Percentiles rank a stretch among this genome's conserved stretches.
Conservation (phyloP, 371 early-diverging fungal species). For the Cokeromyces recurvatus region DNA sequence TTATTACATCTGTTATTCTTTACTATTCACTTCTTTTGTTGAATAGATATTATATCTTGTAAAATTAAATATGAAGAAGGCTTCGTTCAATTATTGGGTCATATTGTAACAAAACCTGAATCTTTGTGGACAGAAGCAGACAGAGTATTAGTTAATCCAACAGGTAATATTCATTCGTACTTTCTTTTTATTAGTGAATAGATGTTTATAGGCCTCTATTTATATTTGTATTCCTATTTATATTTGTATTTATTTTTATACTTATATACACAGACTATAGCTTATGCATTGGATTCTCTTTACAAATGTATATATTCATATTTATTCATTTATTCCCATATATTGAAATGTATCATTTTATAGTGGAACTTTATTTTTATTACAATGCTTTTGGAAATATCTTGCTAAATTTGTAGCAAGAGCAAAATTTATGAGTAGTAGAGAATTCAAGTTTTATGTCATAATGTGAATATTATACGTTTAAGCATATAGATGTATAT, state of each 20-base stretch:
- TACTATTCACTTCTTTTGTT: not conserved
- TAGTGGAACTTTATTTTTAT: slow-evolving; percentile 32
- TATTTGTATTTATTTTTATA: too few relatives aligned
- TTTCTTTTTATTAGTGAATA: too few relatives aligned
- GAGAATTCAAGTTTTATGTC: slow-evolving; percentile 45
- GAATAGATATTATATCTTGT: slow-evolving; percentile 33
- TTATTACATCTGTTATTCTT: not conserved
- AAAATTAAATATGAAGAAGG: slow-evolving; percentile 50
- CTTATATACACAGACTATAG: too few relatives aligned
- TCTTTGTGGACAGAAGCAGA: slow-evolving; percentile 41
- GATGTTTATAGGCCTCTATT: not conserved
- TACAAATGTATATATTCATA: slow-evolving; percentile 35
- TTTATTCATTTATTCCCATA: not conserved
- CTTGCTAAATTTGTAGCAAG: slow-evolving; percentile 45
- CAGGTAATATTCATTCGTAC: slow-evolving; percentile 25
- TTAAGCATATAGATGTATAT: too few relatives aligned
- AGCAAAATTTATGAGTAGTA: slow-evolving; percentile 43
- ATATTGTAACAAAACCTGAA: slow-evolving; percentile 37
- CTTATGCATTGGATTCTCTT: slow-evolving; percentile 33
- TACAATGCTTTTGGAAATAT: slow-evolving; percentile 56
- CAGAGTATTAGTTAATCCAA: slow-evolving; percentile 32
- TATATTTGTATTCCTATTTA: not conserved
- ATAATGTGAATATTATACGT: not conserved
- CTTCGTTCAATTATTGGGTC: slow-evolving; percentile 20
- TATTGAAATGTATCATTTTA: not conserved